phyloP scores from a whole-genome alignment of 148 eudicot species.

The Rhododendron griersonianum region DNA sequence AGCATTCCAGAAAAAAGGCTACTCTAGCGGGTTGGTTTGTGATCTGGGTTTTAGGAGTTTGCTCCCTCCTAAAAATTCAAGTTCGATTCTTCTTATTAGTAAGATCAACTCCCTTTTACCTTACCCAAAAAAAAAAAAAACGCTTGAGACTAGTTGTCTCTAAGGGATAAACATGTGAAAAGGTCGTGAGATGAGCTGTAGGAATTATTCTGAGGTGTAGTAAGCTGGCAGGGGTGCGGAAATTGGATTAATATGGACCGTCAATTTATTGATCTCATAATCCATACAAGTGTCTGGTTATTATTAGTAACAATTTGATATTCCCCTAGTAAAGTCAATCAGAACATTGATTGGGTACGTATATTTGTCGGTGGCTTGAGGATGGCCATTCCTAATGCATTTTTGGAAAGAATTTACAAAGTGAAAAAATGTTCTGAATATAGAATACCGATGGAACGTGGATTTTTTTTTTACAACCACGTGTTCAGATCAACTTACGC shows the following conservation, averaged over 20 bases:
- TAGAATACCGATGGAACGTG: background rate
- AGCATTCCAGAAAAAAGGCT: background rate
- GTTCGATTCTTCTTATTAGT: background rate
- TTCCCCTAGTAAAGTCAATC: background rate
- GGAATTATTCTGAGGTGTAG: accelerated
- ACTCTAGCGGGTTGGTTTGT: too few relatives aligned
- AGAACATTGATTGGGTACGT: background rate
- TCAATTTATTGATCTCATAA: background rate
- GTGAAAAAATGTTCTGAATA: background rate
- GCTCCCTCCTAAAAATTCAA: background rate
- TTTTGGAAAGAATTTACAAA: background rate
- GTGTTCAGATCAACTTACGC: too few relatives aligned
- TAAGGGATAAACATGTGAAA: background rate
- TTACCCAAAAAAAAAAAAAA: too few relatives aligned
- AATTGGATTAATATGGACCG: background rate
- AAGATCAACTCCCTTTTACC: too few relatives aligned
- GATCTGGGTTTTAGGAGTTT: too few relatives aligned
- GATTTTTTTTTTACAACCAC: too few relatives aligned
- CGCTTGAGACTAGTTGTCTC: background rate
- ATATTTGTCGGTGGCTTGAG: background rate
- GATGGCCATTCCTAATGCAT: background rate
- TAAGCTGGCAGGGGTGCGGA: background rate
- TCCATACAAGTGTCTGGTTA: slow-evolving; percentile 5
- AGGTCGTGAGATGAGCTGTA: background rate
- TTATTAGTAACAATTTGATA: background rate